phyloP scores from a whole-genome alignment of 495 filamentous ascomycete genomes.

The Podospora pseudoanserina region DNA sequence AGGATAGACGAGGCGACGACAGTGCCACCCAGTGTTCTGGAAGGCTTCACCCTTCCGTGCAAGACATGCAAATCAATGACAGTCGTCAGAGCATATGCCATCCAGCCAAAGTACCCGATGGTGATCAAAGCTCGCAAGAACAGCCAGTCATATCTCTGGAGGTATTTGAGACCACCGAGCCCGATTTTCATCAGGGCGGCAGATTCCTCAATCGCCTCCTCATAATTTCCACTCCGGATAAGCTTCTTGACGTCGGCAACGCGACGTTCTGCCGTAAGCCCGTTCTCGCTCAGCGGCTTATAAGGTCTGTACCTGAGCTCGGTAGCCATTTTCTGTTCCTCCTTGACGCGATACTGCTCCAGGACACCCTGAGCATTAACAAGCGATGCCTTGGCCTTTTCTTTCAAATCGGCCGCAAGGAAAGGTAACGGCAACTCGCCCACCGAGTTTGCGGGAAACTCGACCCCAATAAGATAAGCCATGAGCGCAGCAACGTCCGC shows the following conservation, averaged over 20 bases:
- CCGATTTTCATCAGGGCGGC: conserved; percentile 70
- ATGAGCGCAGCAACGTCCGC: conserved; percentile 95
- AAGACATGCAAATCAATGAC: conserved; percentile 89
- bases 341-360: conserved; percentile 97
- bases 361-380: conserved; percentile 86
- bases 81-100: conserved; percentile 87
- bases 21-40: conserved; percentile 58
- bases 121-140: conserved; percentile 92
- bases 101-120: conserved; percentile 93
- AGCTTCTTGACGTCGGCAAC: conserved; percentile 61
- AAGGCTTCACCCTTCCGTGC: conserved; percentile 63
- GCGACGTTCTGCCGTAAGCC: conserved; percentile 63
- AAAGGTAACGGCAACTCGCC: conserved; percentile 87
- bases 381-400: conserved; percentile 81
- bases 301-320: conserved; percentile 77
- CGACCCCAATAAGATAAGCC: conserved; percentile 87
- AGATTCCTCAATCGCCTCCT: conserved; percentile 72
- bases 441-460: conserved; percentile 95
- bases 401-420: conserved; percentile 62
- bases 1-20: conserved; percentile 73
- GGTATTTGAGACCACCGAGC: conserved; percentile 82
- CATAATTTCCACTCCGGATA: conserved; percentile 63
- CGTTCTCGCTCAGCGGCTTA: conserved; percentile 53
- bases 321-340: conserved; percentile 71
- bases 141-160: conserved; percentile 96